Evolutionary conservation across 2,329 filamentous ascomycete genomes (phyloP).

Genomic region (Exophiala mesophila): DNA sequence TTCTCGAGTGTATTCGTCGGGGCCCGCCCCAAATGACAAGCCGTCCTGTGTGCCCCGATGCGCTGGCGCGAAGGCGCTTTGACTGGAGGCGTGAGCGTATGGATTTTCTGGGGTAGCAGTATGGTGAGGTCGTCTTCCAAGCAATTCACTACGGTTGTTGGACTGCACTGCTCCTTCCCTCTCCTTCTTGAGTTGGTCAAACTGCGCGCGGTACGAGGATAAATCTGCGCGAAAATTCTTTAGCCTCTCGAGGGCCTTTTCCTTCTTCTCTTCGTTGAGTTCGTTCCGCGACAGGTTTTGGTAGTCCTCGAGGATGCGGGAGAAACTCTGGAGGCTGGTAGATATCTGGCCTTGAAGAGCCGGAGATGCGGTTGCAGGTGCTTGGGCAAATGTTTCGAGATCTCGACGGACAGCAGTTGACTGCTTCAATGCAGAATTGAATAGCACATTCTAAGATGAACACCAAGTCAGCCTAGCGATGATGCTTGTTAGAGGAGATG

Average conservation of each 20-base stretch:
- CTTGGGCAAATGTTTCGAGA: slow-evolving; percentile 63
- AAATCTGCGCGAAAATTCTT: slow-evolving; percentile 82
- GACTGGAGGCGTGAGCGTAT: slow-evolving; percentile 62
- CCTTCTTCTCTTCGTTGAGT: slow-evolving; percentile 82
- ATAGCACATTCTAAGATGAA: slow-evolving; percentile 70
- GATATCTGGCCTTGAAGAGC: slow-evolving; percentile 68
- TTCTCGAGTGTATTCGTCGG: slow-evolving; percentile 63
- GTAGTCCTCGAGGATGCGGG: slow-evolving; percentile 91
- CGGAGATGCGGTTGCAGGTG: slow-evolving; percentile 53
- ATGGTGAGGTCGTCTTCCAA: slow-evolving; percentile 76
- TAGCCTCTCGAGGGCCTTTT: slow-evolving; percentile 80
- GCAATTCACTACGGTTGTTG: slow-evolving; percentile 72
- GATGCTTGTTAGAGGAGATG: neutral
- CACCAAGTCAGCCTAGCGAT: slow-evolving; percentile 1
- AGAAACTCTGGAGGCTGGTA: slow-evolving; percentile 74
- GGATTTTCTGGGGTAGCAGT: slow-evolving; percentile 86
- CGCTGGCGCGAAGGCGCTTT: slow-evolving; percentile 39
- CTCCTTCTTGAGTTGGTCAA: slow-evolving; percentile 70
- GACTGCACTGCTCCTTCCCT: slow-evolving; percentile 67
- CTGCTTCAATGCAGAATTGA: slow-evolving; percentile 82
- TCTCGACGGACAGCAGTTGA: slow-evolving; percentile 74
- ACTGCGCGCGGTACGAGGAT: slow-evolving; percentile 69
- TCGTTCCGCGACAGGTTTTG: slow-evolving; percentile 78
- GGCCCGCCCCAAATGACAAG: slow-evolving; percentile 42
- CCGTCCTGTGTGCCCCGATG: slow-evolving; percentile 32